These are phyloP conservation scores for Globisporangium cystogenes DNA, from an alignment of 352 stramenopile species.

Conservation along the genomic window DNA sequence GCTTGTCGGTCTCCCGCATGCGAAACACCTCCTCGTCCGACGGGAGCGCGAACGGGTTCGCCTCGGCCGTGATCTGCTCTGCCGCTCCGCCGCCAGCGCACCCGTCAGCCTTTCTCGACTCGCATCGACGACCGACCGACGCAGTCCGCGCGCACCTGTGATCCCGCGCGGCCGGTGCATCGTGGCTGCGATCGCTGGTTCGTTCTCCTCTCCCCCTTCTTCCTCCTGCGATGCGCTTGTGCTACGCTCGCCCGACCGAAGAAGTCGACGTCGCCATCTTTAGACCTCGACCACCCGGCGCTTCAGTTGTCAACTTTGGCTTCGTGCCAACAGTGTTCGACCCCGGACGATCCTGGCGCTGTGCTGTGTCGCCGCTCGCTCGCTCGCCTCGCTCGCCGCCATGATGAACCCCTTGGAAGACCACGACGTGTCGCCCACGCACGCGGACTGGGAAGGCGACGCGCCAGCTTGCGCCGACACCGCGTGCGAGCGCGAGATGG, in stretches of 20 bases:
- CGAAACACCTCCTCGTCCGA: constrained; percentile 94
- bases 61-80: constrained; percentile 40
- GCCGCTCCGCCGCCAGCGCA: background rate
- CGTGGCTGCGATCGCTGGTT: background rate
- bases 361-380: background rate
- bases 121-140: background rate
- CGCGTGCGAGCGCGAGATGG: constrained; percentile 23
- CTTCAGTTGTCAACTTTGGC: no score
- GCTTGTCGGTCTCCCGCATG: constrained; percentile 89
- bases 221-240: no score
- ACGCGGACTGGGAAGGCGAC: background rate
- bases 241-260: no score
- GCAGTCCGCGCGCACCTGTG: constrained; percentile 5
- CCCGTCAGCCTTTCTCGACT: background rate
- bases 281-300: background rate
- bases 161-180: constrained; percentile 14
- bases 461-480: background rate
- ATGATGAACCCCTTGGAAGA: constrained; percentile 36
- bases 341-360: no score
- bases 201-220: background rate
- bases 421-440: constrained; percentile 14
- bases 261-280: background rate
- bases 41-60: constrained; percentile 91
- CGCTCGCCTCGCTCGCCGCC: background rate
- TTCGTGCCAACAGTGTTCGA: no score